Base-by-base conservation (phyloP, 495 filamentous ascomycete species). In the Aspergillus baeticus region DNA sequence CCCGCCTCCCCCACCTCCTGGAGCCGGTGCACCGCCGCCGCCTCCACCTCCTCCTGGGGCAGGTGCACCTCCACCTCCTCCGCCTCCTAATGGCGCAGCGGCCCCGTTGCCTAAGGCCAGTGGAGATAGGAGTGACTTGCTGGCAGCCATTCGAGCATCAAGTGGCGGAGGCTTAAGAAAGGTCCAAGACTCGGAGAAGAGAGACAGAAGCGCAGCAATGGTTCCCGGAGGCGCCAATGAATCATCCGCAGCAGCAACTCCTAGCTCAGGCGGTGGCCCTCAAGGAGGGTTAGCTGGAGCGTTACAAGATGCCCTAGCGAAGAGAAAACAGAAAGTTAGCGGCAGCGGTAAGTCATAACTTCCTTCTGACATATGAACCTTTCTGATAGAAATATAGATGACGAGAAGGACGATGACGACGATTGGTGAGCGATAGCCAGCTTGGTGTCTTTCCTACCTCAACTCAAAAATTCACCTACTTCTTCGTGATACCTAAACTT, bases 321-420 rank as follows among this genome's bases (percentile, higher is more conserved):
- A 89, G 74, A 77, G 92, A 73, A 96, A 96, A 75, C 81, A 88
- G 73, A 93, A 92, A 78, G 92, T 96, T 65, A 87, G 88, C 68
- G 82, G 85, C 66, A 94, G 89, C 76, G 92, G 92, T 97, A 87
- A 82, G 91, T 87, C 45, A 47, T 38, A 10, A 51, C 33, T 5
- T 14, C 38, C 18, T 35, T 31, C 22, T 48, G 26, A 31, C 10
- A 5, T 10, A 33, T n/a, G 7, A 35, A 21, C 10, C 17, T 20
- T 42, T 52, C 21, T 65, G 68, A 57, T 70, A 65, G 57, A 57
- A 72, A 54, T 14, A 54, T 54, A 89, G 86, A 92, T 76, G 89
- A 92, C 63, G 89, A 92, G 66, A 84, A 87, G 68, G 81, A 82
- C 26, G 86, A 90, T 62, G 82, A 87, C 51, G 88, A 92, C 62